phyloP scores from a whole-genome alignment of 257 asterid species.

The Thymus mandschuricus region DNA sequence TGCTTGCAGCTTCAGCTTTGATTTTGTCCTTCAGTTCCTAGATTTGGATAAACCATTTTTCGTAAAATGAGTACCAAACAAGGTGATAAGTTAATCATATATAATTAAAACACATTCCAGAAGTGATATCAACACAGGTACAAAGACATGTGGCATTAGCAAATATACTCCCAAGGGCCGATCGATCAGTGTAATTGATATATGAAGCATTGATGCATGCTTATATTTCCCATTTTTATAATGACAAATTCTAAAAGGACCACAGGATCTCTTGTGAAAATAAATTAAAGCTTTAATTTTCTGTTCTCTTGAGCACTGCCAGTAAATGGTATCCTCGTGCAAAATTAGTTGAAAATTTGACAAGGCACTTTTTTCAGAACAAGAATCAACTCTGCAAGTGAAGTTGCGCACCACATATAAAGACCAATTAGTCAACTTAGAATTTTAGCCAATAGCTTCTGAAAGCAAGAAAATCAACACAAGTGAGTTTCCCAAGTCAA shows the following conservation, averaged over 20 bases:
- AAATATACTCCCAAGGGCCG: slow-evolving; percentile 7
- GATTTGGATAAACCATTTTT: slow-evolving; percentile 33
- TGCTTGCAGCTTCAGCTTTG: slow-evolving; percentile 70
- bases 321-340: background rate
- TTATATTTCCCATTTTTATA: slow-evolving; percentile 3
- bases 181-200: background rate
- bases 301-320: slow-evolving; percentile 8
- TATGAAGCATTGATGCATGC: background rate
- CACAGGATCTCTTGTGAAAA: background rate
- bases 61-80: slow-evolving; percentile 20
- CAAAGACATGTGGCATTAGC: slow-evolving; percentile 1
- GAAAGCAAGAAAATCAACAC: slow-evolving; percentile 11
- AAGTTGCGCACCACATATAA: slow-evolving; percentile 10
- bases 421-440: background rate
- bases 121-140: slow-evolving; percentile 14
- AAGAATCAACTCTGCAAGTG: slow-evolving; percentile 10
- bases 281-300: slow-evolving; percentile 3
- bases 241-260: slow-evolving; percentile 2
- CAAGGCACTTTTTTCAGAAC: background rate
- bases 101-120: background rate
- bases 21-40: slow-evolving; percentile 78
- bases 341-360: background rate
- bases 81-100: background rate
- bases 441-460: slow-evolving; percentile 14
- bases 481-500: background rate